phyloP scores from a whole-genome alignment of 805 yeast species.

The Myxozyma nipponensis region DNA sequence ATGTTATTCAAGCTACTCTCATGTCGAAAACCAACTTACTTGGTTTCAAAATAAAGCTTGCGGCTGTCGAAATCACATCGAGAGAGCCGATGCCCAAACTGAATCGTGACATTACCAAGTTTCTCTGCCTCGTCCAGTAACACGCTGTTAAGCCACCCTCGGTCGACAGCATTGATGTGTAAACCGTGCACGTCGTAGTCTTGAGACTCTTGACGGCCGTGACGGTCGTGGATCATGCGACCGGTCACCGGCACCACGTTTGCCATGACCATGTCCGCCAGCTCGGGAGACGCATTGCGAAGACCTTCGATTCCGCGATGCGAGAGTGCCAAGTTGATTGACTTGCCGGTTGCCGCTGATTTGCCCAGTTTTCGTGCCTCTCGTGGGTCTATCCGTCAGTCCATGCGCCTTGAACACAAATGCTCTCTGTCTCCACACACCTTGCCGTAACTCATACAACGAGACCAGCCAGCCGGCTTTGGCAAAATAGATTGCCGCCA shows the following conservation, averaged over 20 bases:
- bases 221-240: conserved; percentile 75
- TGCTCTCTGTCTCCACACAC: conserved; percentile 47
- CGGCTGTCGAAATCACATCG: conserved; percentile 39
- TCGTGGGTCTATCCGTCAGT: conserved; percentile 13
- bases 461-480: conserved; percentile 68
- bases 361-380: conserved; percentile 2
- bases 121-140: conserved; percentile 61
- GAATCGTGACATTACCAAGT: conserved; percentile 44
- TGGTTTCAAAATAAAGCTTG: conserved; percentile 29
- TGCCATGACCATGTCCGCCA: conserved; percentile 54
- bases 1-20: not conserved
- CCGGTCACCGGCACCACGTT: conserved; percentile 82
- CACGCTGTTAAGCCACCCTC: conserved; percentile 61
- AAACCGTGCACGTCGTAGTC: conserved; percentile 78
- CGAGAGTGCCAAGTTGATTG: conserved; percentile 86
- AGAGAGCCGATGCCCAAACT: conserved; percentile 56
- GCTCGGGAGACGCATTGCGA: conserved; percentile 52
- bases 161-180: conserved; percentile 78
- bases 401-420: not conserved
- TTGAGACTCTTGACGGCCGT: conserved; percentile 65
- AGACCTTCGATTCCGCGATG: conserved; percentile 76
- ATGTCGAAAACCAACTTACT: not conserved
- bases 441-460: conserved; percentile 66
- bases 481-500: conserved; percentile 76
- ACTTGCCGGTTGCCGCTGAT: conserved; percentile 34